Base-by-base conservation (phyloP, 768 basidiomycete genomes). In the Hygrophoropsis aurantiaca region DNA sequence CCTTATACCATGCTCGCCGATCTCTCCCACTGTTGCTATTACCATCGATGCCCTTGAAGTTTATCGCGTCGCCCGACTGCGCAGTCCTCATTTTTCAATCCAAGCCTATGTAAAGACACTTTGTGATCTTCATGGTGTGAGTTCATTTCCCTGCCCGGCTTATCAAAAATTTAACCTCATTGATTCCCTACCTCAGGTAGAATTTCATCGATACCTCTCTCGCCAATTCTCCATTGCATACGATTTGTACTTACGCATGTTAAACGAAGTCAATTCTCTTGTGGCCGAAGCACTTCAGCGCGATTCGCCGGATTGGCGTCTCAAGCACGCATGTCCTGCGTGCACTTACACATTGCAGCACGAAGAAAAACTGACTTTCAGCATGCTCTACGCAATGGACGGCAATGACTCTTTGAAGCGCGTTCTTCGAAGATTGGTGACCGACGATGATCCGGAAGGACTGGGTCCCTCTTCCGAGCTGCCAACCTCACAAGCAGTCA, bases 81-180 rank as follows among this genome's bases (percentile, higher is more conserved):
- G 46, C 5, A 45, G 42, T 20, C 61, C 60, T 2, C 52, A 49
- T 15, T 40, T 58, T 2, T 51, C 48, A 1, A 53, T 58, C 6
- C 55, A 63, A 27, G 47, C 42, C 1, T 57, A 50, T 30, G 40
- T 59, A 2, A 51, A 55, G 19, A 36, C 45, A 0, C 41, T 63
- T 0, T 54, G 48, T 26, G 55, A 60, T n/a, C 8, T 58, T 11
- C 51, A 58, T 1, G 47, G 34, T 20, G 41, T 49, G 25, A 7
- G 41, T 36, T n/a, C n/a, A n/a, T n/a, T n/a, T n/a, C n/a, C n/a
- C n/a, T 40, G 38, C 19, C n/a, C n/a, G n/a, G n/a, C n/a, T n/a
- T n/a, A n/a, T n/a, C n/a, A n/a, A n/a, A n/a, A n/a, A n/a, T n/a
- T n/a, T n/a, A n/a, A n/a, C n/a, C n/a, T n/a, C n/a, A n/a, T n/a